A percentile compares a stretch with the other conserved stretches of the same genome.
Evolutionary conservation across 1,284 basidiomycete genomes (phyloP).

Genomic region (Naganishia cerealis): DNA sequence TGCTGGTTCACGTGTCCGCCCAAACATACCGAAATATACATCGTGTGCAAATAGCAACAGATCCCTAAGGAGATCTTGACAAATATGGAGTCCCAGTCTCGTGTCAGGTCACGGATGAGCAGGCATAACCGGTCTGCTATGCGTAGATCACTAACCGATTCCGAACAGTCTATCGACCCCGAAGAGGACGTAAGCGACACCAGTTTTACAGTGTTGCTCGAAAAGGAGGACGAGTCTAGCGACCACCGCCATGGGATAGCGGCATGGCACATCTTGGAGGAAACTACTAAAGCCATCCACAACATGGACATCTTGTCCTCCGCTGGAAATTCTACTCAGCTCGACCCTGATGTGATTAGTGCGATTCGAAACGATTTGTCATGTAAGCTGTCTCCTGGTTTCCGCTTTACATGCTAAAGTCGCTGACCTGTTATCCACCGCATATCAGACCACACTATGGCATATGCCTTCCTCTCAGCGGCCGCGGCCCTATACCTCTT

Average conservation of each 20-base stretch:
- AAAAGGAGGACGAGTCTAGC: neutral
- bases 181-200: neutral
- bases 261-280: slow-evolving; percentile 10
- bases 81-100: slow-evolving; percentile 10
- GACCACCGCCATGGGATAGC: neutral
- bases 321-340: neutral
- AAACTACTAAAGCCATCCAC: neutral
- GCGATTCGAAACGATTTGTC: slow-evolving; percentile 19
- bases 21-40: neutral
- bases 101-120: slow-evolving; percentile 18
- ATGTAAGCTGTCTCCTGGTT: slow-evolving; percentile 5
- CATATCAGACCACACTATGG: slow-evolving; percentile 21
- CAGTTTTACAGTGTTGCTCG: slow-evolving; percentile 9
- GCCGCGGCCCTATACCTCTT: slow-evolving; percentile 40
- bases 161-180: neutral
- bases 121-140: slow-evolving; percentile 15
- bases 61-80: neutral
- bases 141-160: neutral
- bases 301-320: neutral
- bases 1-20: slow-evolving; percentile 1
- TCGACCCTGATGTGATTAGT: neutral
- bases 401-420: neutral
- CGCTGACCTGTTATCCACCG: neutral
- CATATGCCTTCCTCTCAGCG: slow-evolving; percentile 38
- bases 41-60: neutral